phyloP scores from a whole-genome alignment of 1,284 basidiomycete genomes.

The Leucoagaricus sp. region DNA sequence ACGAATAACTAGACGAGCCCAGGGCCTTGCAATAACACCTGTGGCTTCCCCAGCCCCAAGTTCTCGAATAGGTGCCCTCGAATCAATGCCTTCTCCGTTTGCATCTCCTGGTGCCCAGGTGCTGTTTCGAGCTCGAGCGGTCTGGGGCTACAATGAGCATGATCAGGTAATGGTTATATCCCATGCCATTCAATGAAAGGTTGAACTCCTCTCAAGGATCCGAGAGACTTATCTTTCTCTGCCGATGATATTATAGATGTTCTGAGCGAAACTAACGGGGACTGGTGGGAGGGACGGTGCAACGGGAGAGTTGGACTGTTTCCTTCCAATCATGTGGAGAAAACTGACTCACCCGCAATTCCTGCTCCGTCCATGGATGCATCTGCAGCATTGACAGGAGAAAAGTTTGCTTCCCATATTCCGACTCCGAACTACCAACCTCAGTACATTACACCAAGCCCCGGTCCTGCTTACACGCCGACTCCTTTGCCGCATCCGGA shows the following conservation, averaged over 20 bases:
- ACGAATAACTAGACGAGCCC: background rate
- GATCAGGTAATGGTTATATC: slow-evolving; percentile 39
- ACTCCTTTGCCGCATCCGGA: background rate
- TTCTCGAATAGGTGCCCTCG: background rate
- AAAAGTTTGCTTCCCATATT: slow-evolving; percentile 12
- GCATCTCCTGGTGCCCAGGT: background rate
- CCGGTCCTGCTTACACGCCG: slow-evolving; percentile 16
- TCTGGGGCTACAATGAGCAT: slow-evolving; percentile 69
- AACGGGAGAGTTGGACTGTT: slow-evolving; percentile 65
- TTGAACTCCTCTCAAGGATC: slow-evolving; percentile 41
- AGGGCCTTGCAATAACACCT: background rate
- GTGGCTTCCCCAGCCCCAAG: background rate
- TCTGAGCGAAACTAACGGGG: slow-evolving; percentile 57
- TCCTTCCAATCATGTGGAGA: slow-evolving; percentile 35
- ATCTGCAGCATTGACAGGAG: slow-evolving; percentile 1
- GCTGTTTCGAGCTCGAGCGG: slow-evolving; percentile 51
- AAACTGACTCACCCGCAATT: slow-evolving; percentile 20
- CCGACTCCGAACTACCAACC: slow-evolving; percentile 14
- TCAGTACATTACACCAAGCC: slow-evolving; percentile 12
- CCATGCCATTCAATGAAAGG: background rate
- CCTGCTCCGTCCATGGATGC: slow-evolving; percentile 22
- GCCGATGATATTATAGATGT: slow-evolving; percentile 62
- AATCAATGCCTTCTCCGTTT: background rate
- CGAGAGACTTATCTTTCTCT: slow-evolving; percentile 59
- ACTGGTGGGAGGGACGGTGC: slow-evolving; percentile 66